Evolutionary conservation across 73 alveolate genomes (phyloP).

Genomic region (Paramecium octaurelia): DNA sequence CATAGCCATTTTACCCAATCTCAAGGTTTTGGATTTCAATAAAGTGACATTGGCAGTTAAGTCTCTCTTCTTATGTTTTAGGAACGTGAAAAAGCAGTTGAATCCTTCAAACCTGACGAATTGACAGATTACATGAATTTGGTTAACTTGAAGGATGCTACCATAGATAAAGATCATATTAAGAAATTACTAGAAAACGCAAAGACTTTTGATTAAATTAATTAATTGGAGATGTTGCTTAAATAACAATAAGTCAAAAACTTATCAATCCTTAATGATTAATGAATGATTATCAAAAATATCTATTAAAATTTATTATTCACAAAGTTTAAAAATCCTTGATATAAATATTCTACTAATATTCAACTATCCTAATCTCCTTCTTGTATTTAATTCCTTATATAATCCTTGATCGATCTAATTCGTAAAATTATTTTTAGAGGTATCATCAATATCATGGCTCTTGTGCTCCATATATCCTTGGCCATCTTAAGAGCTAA

Average conservation of each 20-base stretch:
- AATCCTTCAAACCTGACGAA: conserved; percentile 11
- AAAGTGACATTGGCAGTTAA: conserved; percentile 1
- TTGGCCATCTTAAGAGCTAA: neutral
- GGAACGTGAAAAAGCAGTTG: neutral
- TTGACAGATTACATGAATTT: conserved; percentile 17
- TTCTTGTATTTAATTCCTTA: neutral
- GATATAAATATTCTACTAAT: neutral
- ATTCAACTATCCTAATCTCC: neutral
- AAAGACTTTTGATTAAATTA: conserved; percentile 8
- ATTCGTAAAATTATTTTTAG: neutral
- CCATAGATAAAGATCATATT: neutral
- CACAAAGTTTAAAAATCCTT: neutral
- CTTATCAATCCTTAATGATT: neutral
- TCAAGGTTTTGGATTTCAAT: conserved; percentile 51
- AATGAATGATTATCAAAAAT: neutral
- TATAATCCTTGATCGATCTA: neutral
- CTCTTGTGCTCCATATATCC: conserved; percentile 5
- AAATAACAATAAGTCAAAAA: conserved; percentile 10
- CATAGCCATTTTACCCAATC: conserved; percentile 44
- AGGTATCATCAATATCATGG: conserved; percentile 28
- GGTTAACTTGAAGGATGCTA: conserved; percentile 23
- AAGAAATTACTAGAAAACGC: conserved; percentile 36
- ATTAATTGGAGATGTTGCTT: neutral
- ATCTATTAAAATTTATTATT: neutral
- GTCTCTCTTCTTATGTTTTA: neutral